These are phyloP conservation scores for Tuctoria greenei DNA, from an alignment of 176 grass and related monocot genomes.

Conservation along the genomic window DNA sequence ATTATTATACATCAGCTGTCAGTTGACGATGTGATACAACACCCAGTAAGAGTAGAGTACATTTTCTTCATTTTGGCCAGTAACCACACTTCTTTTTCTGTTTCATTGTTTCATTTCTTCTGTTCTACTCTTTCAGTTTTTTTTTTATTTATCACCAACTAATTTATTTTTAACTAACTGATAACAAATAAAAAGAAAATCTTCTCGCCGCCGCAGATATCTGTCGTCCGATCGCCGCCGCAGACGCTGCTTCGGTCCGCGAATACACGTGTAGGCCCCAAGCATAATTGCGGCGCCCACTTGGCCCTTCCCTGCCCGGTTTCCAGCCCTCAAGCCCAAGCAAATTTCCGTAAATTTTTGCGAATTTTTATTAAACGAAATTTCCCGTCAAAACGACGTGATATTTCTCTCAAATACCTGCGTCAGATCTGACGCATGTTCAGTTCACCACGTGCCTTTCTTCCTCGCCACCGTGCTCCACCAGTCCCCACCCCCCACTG, in stretches of 20 bases:
- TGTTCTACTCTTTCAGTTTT: no score
- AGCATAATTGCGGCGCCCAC: background rate
- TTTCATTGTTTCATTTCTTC: no score
- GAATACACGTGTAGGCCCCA: background rate
- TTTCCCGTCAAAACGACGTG: background rate
- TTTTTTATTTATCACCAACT: no score
- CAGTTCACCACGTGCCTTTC: slow-evolving; percentile 40
- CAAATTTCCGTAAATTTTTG: background rate
- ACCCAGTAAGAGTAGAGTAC: background rate
- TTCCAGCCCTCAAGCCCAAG: background rate
- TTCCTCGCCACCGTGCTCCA: slow-evolving; percentile 6
- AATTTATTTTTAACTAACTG: no score
- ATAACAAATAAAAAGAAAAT: no score
- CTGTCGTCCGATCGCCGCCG: no score
- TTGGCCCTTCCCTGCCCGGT: background rate
- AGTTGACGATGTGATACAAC: background rate
- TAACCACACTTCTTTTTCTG: no score
- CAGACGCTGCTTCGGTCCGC: no score
- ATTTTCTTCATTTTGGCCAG: no score
- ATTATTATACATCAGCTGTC: background rate
- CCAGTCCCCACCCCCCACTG: background rate
- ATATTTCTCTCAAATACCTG: background rate
- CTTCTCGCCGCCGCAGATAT: no score
- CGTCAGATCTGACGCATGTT: slow-evolving; percentile 29
- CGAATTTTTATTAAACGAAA: no score